Evolutionary conservation across 2,329 filamentous ascomycete genomes (phyloP).

Genomic region (Alternaria alternata): DNA sequence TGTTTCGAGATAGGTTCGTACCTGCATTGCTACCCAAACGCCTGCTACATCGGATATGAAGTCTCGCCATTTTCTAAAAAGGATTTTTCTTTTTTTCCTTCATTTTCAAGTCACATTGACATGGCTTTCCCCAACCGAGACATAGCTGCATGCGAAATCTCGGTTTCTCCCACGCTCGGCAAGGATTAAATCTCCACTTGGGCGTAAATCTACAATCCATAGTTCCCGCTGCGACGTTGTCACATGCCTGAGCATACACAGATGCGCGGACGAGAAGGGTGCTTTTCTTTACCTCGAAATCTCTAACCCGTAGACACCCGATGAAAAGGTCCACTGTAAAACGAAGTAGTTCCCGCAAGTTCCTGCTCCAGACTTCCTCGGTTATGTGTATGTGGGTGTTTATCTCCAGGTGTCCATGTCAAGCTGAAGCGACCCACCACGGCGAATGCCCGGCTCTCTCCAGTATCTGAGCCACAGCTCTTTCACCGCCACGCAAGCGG

Average conservation of each 20-base stretch:
- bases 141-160: conserved; percentile 6
- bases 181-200: conserved; percentile 8
- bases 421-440: neutral
- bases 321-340: conserved; percentile 1
- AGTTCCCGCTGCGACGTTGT: neutral
- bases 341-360: conserved; percentile 7
- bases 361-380: conserved; percentile 7
- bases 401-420: conserved; percentile 2
- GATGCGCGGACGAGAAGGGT: conserved; percentile 12
- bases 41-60: conserved; percentile 1
- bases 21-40: conserved; percentile 18
- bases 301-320: conserved; percentile 12
- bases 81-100: neutral
- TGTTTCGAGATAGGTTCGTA: conserved; percentile 12
- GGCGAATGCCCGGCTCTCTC: conserved; percentile 4
- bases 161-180: conserved; percentile 7
- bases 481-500: conserved; percentile 6
- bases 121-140: conserved; percentile 1
- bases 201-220: conserved; percentile 8
- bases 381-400: conserved; percentile 5
- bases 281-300: neutral
- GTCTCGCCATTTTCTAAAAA: neutral
- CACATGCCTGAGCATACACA: conserved; percentile 7
- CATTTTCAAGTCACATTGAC: conserved; percentile 5
- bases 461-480: conserved; percentile 5